A percentile compares a stretch with the other conserved stretches of the same genome.
Conservation (phyloP, 192 early-diverging fungal species). For the Backusella morwellensis region DNA sequence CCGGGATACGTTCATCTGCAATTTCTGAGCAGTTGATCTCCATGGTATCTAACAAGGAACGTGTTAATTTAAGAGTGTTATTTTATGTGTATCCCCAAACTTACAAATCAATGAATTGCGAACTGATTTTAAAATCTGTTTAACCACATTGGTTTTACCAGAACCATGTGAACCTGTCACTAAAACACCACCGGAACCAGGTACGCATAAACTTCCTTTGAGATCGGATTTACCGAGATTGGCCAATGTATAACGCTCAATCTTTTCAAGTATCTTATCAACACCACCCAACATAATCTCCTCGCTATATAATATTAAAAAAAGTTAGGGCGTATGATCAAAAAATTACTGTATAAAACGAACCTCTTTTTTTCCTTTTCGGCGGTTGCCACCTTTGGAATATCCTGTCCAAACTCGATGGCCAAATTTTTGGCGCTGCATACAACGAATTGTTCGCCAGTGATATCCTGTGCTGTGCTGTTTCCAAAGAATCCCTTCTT, state of each 20-base stretch:
- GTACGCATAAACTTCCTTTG: conserved; percentile 34
- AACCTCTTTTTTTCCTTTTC: background rate
- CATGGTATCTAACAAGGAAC: conserved; percentile 40
- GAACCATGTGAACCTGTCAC: conserved; percentile 71
- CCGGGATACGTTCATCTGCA: conserved; percentile 54
- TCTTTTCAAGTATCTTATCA: conserved; percentile 30
- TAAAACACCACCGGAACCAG: conserved; percentile 55
- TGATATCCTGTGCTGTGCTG: background rate
- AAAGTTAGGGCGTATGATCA: background rate
- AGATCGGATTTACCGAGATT: conserved; percentile 40
- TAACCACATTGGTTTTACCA: conserved; percentile 69
- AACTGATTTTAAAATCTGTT: conserved; percentile 45
- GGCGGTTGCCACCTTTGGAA: background rate
- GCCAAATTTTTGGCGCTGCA: background rate
- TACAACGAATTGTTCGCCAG: conserved; percentile 4
- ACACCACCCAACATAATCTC: conserved; percentile 45
- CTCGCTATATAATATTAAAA: conserved; percentile 3
- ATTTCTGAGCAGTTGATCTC: conserved; percentile 57
- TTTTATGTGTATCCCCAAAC: conserved; percentile 33
- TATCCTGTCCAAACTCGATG: conserved; percentile 10
- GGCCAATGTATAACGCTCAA: conserved; percentile 41
- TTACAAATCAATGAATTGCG: conserved; percentile 40
- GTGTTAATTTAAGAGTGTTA: background rate
- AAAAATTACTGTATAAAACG: background rate
- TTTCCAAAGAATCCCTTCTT: conserved; percentile 29